Conservation (phyloP, 768 basidiomycete species). For the Pleurotus eryngii region DNA sequence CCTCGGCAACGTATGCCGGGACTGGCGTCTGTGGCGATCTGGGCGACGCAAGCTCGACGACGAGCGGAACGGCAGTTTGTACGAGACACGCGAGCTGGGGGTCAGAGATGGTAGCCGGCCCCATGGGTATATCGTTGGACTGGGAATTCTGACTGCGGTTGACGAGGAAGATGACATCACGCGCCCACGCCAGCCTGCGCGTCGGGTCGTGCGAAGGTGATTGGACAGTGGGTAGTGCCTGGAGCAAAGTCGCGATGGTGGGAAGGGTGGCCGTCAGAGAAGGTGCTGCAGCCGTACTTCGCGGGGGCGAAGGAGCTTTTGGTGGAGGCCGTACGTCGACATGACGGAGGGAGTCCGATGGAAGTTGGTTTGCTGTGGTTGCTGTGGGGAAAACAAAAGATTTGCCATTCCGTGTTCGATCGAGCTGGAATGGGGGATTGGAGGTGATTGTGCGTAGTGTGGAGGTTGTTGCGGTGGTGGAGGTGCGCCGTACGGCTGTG, state of each 20-base stretch:
- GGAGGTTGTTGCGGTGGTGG: constrained; percentile 7
- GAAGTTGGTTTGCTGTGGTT: constrained; percentile 17
- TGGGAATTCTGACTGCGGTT: constrained; percentile 46
- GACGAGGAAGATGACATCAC: constrained; percentile 79
- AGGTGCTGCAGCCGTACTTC: constrained; percentile 31
- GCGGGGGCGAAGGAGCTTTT: constrained; percentile 41
- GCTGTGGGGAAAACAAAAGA: constrained; percentile 11
- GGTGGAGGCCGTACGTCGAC: constrained; percentile 42
- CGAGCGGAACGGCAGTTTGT: constrained; percentile 59
- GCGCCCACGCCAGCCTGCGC: constrained; percentile 71
- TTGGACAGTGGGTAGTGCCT: constrained; percentile 49
- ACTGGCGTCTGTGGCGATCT: constrained; percentile 19
- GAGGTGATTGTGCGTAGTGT: constrained; percentile 10
- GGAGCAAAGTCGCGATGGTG: constrained; percentile 53
- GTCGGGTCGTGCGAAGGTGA: constrained; percentile 53
- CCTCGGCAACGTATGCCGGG: constrained; percentile 58
- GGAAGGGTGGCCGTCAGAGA: constrained; percentile 70
- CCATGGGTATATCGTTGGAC: constrained; percentile 40
- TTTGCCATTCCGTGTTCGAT: constrained; percentile 13
- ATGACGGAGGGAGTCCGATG: constrained; percentile 19
- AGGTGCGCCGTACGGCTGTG: no score
- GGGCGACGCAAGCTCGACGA: constrained; percentile 52
- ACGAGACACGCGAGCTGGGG: constrained; percentile 56
- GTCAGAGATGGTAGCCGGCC: constrained; percentile 56
- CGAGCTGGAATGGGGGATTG: constrained; percentile 12